Conservation (phyloP, 371 early-diverging fungal species). For the Mucor racemosus region DNA sequence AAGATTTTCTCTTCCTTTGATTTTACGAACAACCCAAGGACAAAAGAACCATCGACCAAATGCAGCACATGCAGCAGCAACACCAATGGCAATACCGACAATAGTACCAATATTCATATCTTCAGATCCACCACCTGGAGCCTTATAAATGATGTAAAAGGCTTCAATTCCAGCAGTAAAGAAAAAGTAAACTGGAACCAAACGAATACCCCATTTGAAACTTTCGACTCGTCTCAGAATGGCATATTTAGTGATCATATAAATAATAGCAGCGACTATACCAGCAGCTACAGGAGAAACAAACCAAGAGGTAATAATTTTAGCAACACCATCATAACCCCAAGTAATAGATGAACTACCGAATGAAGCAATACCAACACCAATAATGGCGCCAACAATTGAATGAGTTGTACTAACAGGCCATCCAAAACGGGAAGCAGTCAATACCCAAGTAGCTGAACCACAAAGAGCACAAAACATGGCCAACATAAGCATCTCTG, state of each 20-base stretch:
- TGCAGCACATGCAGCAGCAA: constrained; percentile 27
- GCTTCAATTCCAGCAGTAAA: constrained; percentile 70
- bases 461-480: constrained; percentile 84
- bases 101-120: constrained; percentile 39
- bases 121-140: constrained; percentile 48
- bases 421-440: constrained; percentile 65
- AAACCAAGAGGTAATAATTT: constrained; percentile 82
- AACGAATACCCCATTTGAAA: constrained; percentile 71
- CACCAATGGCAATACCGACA: constrained; percentile 56
- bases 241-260: constrained; percentile 63
- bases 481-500: constrained; percentile 79
- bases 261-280: constrained; percentile 67
- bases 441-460: constrained; percentile 77
- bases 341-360: constrained; percentile 72
- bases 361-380: constrained; percentile 78
- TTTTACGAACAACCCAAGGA: constrained; percentile 66
- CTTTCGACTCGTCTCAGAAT: constrained; percentile 69
- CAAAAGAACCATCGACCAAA: constrained; percentile 67
- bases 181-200: constrained; percentile 82
- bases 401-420: constrained; percentile 64
- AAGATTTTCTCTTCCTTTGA: constrained; percentile 68
- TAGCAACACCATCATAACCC: constrained; percentile 67
- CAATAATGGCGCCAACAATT: constrained; percentile 83
- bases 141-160: constrained; percentile 79
- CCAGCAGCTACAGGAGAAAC: constrained; percentile 77